These are phyloP conservation scores for Nepenthes gracilis DNA, from an alignment of 148 eudicot species.

Conservation along the genomic window DNA sequence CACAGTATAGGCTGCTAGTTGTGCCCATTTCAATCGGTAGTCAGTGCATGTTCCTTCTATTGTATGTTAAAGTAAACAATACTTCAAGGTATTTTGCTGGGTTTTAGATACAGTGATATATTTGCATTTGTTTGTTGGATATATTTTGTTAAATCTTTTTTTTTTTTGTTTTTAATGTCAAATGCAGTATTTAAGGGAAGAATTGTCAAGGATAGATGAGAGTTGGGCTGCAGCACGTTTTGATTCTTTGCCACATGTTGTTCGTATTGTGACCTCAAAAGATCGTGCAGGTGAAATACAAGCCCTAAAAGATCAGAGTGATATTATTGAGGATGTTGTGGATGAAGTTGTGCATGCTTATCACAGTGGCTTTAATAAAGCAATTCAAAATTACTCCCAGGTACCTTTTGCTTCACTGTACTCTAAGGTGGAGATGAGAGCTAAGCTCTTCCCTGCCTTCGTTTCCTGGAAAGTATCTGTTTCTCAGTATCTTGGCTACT, in stretches of 20 bases:
- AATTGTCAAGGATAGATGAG: constrained; percentile 64
- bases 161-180: neutral
- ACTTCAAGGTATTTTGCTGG: too few relatives aligned
- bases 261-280: constrained; percentile 86
- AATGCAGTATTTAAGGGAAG: constrained; percentile 73
- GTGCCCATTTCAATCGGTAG: too few relatives aligned
- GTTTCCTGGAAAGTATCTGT: too few relatives aligned
- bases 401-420: constrained; percentile 17
- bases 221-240: constrained; percentile 91
- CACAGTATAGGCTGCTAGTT: too few relatives aligned
- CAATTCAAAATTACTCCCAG: constrained; percentile 99
- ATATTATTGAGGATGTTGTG: constrained; percentile 88
- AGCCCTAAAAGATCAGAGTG: constrained; percentile 78
- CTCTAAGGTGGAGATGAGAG: too few relatives aligned
- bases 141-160: neutral
- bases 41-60: too few relatives aligned
- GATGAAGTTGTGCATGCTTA: constrained; percentile 98
- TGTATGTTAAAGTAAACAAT: too few relatives aligned
- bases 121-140: neutral
- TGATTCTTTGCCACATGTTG: constrained; percentile 95
- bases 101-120: neutral
- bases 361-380: constrained; percentile 95
- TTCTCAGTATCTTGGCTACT: too few relatives aligned
- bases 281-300: constrained; percentile 74
- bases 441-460: too few relatives aligned